Evolutionary conservation across 2,329 filamentous ascomycete genomes (phyloP), one percentile per base, ranked within the genome.

Genomic region (Fusarium sp.): DNA sequence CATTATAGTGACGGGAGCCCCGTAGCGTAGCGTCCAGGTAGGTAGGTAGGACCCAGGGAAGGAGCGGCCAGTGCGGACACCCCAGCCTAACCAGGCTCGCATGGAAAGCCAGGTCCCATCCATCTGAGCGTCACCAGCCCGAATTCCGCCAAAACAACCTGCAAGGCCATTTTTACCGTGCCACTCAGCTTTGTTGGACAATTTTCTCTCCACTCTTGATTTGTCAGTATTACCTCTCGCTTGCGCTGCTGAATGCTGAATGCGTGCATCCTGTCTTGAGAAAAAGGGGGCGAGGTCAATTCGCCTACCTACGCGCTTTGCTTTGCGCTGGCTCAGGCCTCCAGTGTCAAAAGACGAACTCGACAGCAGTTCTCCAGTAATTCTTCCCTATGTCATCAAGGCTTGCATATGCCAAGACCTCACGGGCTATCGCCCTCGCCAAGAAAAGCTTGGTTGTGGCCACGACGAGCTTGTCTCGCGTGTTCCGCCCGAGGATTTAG

Each of bases 401-500:
- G 46, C 66, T 64, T 74, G 70, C 75, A 77, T 68, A 71, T 76
- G 76, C 76, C 75, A 78, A 78, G 75, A 44, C 66, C 56, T 66
- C 66, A 51, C 66, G 66, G 59, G 57, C 69, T 70, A 72, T 70
- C 69, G 71, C 73, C 71, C 57, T 67, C 69, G 78, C 77, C 78
- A 79, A 79, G 77, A 75, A 75, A 79, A 79, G 77, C 78, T 79
- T 79, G 78, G 73, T 77, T 70, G 49, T 67, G 66, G 58, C 64
- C 65, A 77, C 70, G 67, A 74, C 66, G 61, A 72, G 72, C 72
- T 76, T 77, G 75, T 73, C 69, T 74, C 65, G 66, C 71, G 66
- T 62, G 62, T 74, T 49, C 44, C 64, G 64, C 65, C 66, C 49
- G 67, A 67, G 67, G 62, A 55, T 67, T 66, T 51, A 69, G 58